A percentile compares a stretch with the other conserved stretches of the same genome.
Conservation (phyloP, 1,284 basidiomycete species). For the Pterulicium gracile region DNA sequence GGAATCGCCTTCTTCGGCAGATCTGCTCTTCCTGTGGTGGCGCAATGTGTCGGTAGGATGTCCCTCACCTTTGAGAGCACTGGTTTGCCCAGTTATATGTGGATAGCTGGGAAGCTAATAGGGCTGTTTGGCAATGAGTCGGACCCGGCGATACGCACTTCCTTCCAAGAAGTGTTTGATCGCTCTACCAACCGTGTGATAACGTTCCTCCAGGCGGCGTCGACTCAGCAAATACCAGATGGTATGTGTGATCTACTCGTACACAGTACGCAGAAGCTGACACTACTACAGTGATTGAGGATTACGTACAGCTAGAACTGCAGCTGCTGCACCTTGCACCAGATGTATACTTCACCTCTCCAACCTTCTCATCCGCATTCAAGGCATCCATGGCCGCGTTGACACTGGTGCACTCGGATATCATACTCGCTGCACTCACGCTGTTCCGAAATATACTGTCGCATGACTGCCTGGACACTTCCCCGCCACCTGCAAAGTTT, state of each 20-base stretch:
- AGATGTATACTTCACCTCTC: conserved; percentile 68
- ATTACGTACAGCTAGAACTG: conserved; percentile 80
- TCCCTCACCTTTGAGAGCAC: conserved; percentile 71
- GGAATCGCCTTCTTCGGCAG: conserved; percentile 77
- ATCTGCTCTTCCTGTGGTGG: conserved; percentile 56
- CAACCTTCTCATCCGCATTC: conserved; percentile 68
- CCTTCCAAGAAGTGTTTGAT: conserved; percentile 65
- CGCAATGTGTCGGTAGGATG: conserved; percentile 70
- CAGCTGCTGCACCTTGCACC: conserved; percentile 64
- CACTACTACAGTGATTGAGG: conserved; percentile 86
- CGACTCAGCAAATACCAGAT: conserved; percentile 70
- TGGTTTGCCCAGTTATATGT: conserved; percentile 83
- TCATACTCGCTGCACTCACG: conserved; percentile 75
- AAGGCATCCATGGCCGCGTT: conserved; percentile 68
- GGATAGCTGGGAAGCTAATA: conserved; percentile 86
- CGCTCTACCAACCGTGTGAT: conserved; percentile 61
- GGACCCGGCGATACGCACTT: conserved; percentile 35
- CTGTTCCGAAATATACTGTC: conserved; percentile 65
- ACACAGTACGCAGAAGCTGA: too few relatives aligned
- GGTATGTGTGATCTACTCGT: conserved; percentile 33
- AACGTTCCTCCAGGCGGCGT: conserved; percentile 54
- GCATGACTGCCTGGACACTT: conserved; percentile 52
- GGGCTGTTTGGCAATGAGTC: conserved; percentile 62
- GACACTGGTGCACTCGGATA: conserved; percentile 71
- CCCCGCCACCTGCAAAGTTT: conserved; percentile 48